Evolutionary conservation across 495 filamentous ascomycete genomes (phyloP).

Genomic region (Hypoxylon cercidicola): DNA sequence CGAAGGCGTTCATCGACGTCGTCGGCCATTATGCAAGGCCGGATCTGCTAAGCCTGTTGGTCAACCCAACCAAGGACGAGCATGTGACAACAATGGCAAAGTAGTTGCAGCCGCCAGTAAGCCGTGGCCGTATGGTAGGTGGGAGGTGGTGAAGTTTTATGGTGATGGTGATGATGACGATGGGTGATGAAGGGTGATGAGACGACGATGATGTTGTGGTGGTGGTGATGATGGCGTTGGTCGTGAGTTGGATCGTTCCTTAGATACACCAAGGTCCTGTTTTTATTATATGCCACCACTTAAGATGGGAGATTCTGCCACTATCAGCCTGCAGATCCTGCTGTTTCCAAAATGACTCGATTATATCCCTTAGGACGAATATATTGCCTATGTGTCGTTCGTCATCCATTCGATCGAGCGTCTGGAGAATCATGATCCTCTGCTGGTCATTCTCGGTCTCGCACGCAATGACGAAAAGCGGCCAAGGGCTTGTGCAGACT

Average conservation of each 20-base stretch:
- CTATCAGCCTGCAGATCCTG: constrained; percentile 49
- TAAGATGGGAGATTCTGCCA: constrained; percentile 34
- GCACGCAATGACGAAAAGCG: constrained; percentile 50
- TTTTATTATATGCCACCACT: constrained; percentile 51
- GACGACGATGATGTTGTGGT: background rate
- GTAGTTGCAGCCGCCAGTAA: constrained; percentile 13
- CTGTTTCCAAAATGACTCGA: constrained; percentile 51
- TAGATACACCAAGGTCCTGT: constrained; percentile 51
- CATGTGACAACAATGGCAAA: constrained; percentile 48
- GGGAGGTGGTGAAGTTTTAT: background rate
- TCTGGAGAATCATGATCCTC: constrained; percentile 45
- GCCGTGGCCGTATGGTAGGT: constrained; percentile 1
- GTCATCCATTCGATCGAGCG: constrained; percentile 47
- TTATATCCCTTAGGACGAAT: constrained; percentile 48
- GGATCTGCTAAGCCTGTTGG: constrained; percentile 64
- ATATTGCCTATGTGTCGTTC: constrained; percentile 50
- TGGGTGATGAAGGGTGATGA: background rate
- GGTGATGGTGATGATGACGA: background rate
- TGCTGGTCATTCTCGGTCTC: constrained; percentile 49
- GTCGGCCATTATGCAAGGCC: constrained; percentile 65
- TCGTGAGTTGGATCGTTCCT: constrained; percentile 1
- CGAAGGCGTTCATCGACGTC: constrained; percentile 58
- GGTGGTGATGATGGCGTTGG: constrained; percentile 5
- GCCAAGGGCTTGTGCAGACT: constrained; percentile 51
- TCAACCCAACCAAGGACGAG: constrained; percentile 49